Base-by-base conservation (phyloP, 495 filamentous ascomycete species). In the Neurospora sp. region DNA sequence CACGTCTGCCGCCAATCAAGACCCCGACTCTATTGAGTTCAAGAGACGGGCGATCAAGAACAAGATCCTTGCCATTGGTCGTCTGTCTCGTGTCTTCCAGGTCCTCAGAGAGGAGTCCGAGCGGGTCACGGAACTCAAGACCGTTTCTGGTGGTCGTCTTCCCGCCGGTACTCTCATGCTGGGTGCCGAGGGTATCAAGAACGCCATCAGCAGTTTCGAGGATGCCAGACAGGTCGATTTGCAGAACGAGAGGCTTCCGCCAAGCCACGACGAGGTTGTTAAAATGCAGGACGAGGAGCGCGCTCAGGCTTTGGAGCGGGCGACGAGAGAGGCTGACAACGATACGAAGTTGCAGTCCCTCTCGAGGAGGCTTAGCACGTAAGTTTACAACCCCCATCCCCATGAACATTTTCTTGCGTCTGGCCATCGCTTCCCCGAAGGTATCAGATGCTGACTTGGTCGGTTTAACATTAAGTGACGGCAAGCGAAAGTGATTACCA, bases 21-120 rank as follows among this genome's bases (percentile, higher is more conserved):
- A 98, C 74, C 88, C 89, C 3, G 93, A 98, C 35, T 92, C 91
- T 69, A 92, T 89, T 75, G 96, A 98, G 77, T 93, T 90, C 86
- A 98, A 97, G 86, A 87, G 94, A 74, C 90, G 94, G 10, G 94
- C 94, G 3, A 97, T 99, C 86, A 98, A 98, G 86, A 98, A 99
- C 88, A 99, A 99, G 85, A 98, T 99, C 78, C 86, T 99, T 73
- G 96, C 96, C 71, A 99, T 99, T 81, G 96, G 96, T 35, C 93
- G 96, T 74, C 85, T 99, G 44, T 98, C 96, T 45, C 93, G 96
- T 78, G 96, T 99, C 72, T 99, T 99, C 91, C 94, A 99, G 80
- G 96, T 99, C 37, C 84, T 99, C 74, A 93, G 96, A 77, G 96
- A 99, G 81, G 96, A 99, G 81, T 97, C 95, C 4, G 96, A 99